Base-by-base conservation (phyloP, 1,284 basidiomycete genomes). In the Malassezia equina region DNA sequence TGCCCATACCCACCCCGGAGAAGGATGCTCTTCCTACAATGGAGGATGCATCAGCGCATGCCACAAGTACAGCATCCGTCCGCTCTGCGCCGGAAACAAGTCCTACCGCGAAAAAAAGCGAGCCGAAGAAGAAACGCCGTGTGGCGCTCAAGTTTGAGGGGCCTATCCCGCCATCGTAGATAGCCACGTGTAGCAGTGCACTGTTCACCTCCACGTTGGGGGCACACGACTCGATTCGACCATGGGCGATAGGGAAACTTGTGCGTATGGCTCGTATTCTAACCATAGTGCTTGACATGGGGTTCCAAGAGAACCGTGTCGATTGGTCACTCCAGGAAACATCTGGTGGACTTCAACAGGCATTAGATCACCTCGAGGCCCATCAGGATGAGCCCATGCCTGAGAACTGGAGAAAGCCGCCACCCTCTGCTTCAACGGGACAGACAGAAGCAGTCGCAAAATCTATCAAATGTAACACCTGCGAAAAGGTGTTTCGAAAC, bases 101-200 rank as follows among this genome's bases (percentile, higher is more conserved):
- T 5, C 17, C 24, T 2, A 23, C 31, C 12, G 28, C 45, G 8
- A 23, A 34, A 25, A 9, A 3, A 6, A 9, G n/a, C 46, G 83
- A 81, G 13, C 84, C 86, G 8, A 93, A 88, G 81, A 93, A 93
- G 78, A 93, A 90, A 77, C 81, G 89, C 55, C 79, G 89, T 29
- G 83, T 91, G 17, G 86, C 82, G 29, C 79, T 90, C 64, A 90
- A 85, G 12, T 81, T 78, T 58, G 63, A 69, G 51, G 61, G 67
- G 8, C 67, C 67, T 3, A 60, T 70, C 25, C 34, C 44, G n/a
- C 13, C 27, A 15, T 28, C 34, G 5, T 31, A 51, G 13, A 28
- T 28, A 24, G n/a, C 36, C 48, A 42, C 48, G 36, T 41, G 39
- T 48, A 48, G 31, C n/a, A n/a, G 7, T n/a, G 15, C 23, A 24